Percentiles rank a stretch among this genome's conserved stretches.
Conservation (phyloP, 2,329 filamentous ascomycete species). For the Colletotrichum shisoi region DNA sequence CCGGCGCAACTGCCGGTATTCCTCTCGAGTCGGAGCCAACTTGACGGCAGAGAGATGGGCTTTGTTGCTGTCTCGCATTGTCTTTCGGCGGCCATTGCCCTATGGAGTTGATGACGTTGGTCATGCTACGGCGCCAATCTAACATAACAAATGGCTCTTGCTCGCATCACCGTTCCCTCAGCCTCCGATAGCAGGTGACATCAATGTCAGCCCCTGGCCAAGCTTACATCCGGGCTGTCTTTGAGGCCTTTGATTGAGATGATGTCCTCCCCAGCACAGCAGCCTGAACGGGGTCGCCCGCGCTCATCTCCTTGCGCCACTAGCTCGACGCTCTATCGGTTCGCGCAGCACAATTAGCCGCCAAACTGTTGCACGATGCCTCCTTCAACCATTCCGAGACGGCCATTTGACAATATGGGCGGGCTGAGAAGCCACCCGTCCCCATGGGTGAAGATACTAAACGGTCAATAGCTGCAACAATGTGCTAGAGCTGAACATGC, state of each 20-base stretch:
- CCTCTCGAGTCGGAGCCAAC: background rate
- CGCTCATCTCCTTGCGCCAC: conserved; percentile 19
- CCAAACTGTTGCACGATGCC: conserved; percentile 26
- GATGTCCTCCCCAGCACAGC: background rate
- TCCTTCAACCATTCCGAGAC: conserved; percentile 11
- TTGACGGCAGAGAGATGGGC: background rate
- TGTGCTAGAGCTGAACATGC: background rate
- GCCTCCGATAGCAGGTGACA: background rate
- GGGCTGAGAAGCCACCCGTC: conserved; percentile 18
- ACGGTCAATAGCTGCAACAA: conserved; percentile 16
- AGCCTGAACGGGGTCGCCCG: background rate
- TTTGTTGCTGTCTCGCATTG: background rate
- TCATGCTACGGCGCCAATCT: background rate
- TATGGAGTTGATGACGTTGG: background rate
- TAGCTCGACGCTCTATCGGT: conserved; percentile 19
- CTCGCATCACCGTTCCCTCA: background rate
- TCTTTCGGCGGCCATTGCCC: background rate
- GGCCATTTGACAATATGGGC: conserved; percentile 16
- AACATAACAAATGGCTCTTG: background rate
- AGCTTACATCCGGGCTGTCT: background rate
- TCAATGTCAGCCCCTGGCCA: conserved; percentile 1
- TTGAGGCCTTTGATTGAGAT: conserved; percentile 9
- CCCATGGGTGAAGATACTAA: conserved; percentile 9
- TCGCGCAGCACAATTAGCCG: conserved; percentile 1
- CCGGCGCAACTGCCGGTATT: background rate